Base-by-base conservation (phyloP, 768 basidiomycete genomes). In the Coprinopsis sp. region DNA sequence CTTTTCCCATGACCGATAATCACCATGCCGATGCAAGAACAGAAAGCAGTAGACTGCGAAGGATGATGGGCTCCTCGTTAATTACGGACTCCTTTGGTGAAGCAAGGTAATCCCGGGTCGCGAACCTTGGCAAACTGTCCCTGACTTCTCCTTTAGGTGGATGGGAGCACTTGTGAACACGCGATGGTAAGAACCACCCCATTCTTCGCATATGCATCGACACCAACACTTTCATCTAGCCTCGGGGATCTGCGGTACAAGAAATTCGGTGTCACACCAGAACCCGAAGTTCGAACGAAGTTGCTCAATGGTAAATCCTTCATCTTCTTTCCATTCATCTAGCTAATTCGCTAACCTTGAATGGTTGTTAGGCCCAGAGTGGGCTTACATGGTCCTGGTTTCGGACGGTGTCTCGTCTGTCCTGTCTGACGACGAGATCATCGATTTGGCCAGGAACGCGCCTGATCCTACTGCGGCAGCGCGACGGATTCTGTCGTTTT, bases 21-120 rank as follows among this genome's bases (percentile, higher is more conserved):
- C 96, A 99, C 60, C 95, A 97, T 61, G 87, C 92, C n/a, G 95
- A 98, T 56, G 78, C 90, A 19, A 82, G 82, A 27, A 74, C 89
- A 8, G 96, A 99, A 62, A 80, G 88, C 24, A 82, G 81, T 34
- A 75, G 96, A 34, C 68, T 99, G 44, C 78, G 94, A 25, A 77
- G 88, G 44, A 88, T 92, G 81, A 92, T 90, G 81, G 87, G 92
- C 10, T 84, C 85, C 7, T 85, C 88, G 3, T 65, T 95, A 22
- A 87, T 96, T 34, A 89, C 89, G 2, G 95, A 98, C 61, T 93
- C 91, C 4, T 98, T 90, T 57, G 94, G 95, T 6, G 94, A 98
- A 72, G 80, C 84, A 24, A 73, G 94, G 81, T 90, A 61, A 65
- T 69, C 59, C 18, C 6, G n/a, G n/a, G n/a, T 14, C 13, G 21